phyloP scores from a whole-genome alignment of 2,329 filamentous ascomycete genomes.

The Colletotrichum ledebouriae region DNA sequence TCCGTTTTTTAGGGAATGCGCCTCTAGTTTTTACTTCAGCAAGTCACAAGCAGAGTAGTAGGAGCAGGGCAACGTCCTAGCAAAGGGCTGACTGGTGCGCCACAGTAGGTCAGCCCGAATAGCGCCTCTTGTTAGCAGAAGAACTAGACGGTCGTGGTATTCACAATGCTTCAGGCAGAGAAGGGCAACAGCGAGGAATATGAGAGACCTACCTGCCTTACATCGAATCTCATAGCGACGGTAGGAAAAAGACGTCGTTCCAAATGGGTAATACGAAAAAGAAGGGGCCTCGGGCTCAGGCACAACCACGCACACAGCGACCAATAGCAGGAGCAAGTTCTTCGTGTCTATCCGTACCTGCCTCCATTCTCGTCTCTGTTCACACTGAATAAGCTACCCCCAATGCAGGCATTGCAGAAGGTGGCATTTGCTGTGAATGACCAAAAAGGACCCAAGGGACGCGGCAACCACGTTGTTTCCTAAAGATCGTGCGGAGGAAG shows the following conservation, averaged over 20 bases:
- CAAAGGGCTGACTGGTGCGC: constrained; percentile 15
- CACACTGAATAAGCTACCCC: constrained; percentile 5
- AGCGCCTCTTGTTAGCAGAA: background rate
- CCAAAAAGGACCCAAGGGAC: constrained; percentile 22
- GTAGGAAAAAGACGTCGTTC: background rate
- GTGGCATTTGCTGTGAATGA: background rate
- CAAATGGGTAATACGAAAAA: constrained; percentile 1
- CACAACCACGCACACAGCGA: too few relatives aligned
- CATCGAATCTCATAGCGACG: background rate
- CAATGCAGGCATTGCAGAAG: background rate
- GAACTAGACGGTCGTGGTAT: background rate
- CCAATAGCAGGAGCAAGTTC: background rate
- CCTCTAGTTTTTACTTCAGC: background rate
- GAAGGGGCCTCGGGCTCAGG: background rate
- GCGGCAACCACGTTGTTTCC: constrained; percentile 23
- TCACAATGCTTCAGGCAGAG: too few relatives aligned
- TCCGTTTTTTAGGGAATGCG: constrained; percentile 5
- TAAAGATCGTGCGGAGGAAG: constrained; percentile 17
- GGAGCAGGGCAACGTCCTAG: background rate
- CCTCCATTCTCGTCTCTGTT: constrained; percentile 19
- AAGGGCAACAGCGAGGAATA: too few relatives aligned
- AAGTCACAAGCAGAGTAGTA: constrained; percentile 4
- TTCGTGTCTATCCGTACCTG: constrained; percentile 22
- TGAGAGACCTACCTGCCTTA: too few relatives aligned
- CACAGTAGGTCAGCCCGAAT: background rate